Evolutionary conservation across 2,329 filamentous ascomycete genomes (phyloP).

Genomic region (Neopestalotiopsis clavispora): DNA sequence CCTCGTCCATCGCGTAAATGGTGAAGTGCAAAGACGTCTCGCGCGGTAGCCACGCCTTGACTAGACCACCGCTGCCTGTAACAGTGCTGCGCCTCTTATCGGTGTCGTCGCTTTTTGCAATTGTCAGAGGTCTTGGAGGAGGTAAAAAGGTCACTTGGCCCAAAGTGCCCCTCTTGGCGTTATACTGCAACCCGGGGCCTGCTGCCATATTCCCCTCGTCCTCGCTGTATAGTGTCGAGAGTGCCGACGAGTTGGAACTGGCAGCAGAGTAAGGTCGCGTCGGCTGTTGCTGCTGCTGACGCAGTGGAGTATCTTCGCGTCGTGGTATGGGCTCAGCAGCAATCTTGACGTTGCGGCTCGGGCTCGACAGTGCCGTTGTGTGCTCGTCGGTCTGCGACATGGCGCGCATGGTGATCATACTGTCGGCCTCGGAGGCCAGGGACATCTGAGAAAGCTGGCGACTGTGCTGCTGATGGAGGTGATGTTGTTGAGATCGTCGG

Average conservation of each 20-base stretch:
- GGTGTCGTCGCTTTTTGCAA: no score
- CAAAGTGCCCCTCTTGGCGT: slow-evolving; percentile 17
- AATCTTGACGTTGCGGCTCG: slow-evolving; percentile 38
- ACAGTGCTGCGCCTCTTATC: no score
- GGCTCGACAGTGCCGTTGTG: slow-evolving; percentile 46
- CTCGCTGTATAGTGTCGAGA: slow-evolving; percentile 63
- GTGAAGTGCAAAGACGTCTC: slow-evolving; percentile 22
- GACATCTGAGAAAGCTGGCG: slow-evolving; percentile 40
- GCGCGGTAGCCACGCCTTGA: slow-evolving; percentile 1
- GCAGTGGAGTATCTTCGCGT: background rate
- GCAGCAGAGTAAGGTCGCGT: slow-evolving; percentile 31
- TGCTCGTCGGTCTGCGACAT: slow-evolving; percentile 41
- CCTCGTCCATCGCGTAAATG: slow-evolving; percentile 19
- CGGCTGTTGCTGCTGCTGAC: background rate
- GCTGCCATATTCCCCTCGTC: slow-evolving; percentile 42
- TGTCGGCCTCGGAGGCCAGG: slow-evolving; percentile 44
- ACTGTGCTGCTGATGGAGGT: slow-evolving; percentile 19
- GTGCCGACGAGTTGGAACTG: slow-evolving; percentile 55
- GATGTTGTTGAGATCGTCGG: background rate
- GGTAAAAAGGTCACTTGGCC: background rate
- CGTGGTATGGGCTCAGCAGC: background rate
- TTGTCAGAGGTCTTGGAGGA: background rate
- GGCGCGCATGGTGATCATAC: slow-evolving; percentile 41
- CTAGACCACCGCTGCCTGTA: background rate
- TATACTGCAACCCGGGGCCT: slow-evolving; percentile 18